phyloP scores from a whole-genome alignment of 2,329 filamentous ascomycete genomes.

The Pseudocercospora vitis region DNA sequence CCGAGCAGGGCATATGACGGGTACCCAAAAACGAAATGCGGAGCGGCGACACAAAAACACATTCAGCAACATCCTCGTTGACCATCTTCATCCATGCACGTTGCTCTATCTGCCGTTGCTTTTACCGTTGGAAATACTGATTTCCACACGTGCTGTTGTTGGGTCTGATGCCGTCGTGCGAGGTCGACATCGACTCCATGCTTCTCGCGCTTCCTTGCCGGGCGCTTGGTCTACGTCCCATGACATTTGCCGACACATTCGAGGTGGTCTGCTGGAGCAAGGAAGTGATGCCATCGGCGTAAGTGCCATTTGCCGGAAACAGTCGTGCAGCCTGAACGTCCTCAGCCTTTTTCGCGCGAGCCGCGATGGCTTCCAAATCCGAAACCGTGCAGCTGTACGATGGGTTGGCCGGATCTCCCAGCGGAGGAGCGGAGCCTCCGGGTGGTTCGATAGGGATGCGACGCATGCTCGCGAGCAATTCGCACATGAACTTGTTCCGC shows the following conservation, averaged over 20 bases:
- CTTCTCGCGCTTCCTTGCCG: background rate
- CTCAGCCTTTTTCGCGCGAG: conserved; percentile 13
- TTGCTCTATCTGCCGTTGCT: background rate
- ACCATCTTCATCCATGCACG: background rate
- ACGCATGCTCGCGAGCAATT: conserved; percentile 76
- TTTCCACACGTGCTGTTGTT: background rate
- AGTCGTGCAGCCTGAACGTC: conserved; percentile 58
- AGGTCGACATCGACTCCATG: background rate
- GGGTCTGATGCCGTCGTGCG: background rate
- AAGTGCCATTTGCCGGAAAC: conserved; percentile 25
- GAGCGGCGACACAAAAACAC: background rate
- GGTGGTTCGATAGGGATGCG: conserved; percentile 81
- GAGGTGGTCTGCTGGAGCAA: background rate
- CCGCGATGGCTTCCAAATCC: conserved; percentile 17
- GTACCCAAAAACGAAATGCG: background rate
- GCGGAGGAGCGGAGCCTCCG: conserved; percentile 69
- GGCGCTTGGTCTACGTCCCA: conserved; percentile 2
- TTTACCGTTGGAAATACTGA: conserved; percentile 1
- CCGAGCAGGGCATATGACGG: no score
- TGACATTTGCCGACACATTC: background rate
- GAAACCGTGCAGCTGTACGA: conserved; percentile 55
- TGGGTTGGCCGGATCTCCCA: conserved; percentile 65
- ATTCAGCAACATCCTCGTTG: background rate
- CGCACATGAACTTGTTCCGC: conserved; percentile 93
- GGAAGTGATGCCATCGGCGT: background rate